A percentile compares a stretch with the other conserved stretches of the same genome.
Conservation (phyloP, 306 rosid genomes). For the Vicia sativa region DNA sequence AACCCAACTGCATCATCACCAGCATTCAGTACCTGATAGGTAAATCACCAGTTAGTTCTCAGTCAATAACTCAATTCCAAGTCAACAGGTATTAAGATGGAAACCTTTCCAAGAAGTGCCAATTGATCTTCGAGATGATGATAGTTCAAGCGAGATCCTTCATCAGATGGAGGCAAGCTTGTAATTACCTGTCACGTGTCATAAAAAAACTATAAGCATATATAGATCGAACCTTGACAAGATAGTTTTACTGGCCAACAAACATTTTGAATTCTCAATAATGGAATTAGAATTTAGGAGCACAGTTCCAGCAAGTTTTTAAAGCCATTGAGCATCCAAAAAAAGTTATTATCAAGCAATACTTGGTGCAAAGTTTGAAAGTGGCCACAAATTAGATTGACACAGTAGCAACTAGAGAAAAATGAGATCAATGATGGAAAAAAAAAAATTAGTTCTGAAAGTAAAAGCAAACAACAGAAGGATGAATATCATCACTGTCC, state of each 20-base stretch:
- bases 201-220: conserved; percentile 20
- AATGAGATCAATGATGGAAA: not conserved
- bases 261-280: conserved; percentile 27
- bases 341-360: conserved; percentile 8
- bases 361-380: conserved; percentile 1
- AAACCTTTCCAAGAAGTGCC: conserved; percentile 84
- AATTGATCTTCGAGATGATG: conserved; percentile 77
- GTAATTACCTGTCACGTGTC: conserved; percentile 75
- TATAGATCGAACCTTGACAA: conserved; percentile 19
- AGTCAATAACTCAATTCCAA: conserved; percentile 20
- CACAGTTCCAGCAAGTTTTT: conserved; percentile 7
- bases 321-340: conserved; percentile 12
- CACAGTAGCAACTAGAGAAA: not conserved
- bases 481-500: not conserved
- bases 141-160: conserved; percentile 75
- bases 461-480: not conserved
- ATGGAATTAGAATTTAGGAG: not conserved
- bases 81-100: conserved; percentile 28
- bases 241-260: conserved; percentile 20
- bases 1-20: conserved; percentile 89
- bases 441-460: not conserved
- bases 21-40: conserved; percentile 76
- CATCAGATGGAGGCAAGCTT: conserved; percentile 90
- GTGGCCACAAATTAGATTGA: not conserved
- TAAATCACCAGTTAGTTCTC: conserved; percentile 30